These are phyloP conservation scores for Coelastrella sp. DNA, from an alignment of 139 green algal genomes.

Conservation along the genomic window DNA sequence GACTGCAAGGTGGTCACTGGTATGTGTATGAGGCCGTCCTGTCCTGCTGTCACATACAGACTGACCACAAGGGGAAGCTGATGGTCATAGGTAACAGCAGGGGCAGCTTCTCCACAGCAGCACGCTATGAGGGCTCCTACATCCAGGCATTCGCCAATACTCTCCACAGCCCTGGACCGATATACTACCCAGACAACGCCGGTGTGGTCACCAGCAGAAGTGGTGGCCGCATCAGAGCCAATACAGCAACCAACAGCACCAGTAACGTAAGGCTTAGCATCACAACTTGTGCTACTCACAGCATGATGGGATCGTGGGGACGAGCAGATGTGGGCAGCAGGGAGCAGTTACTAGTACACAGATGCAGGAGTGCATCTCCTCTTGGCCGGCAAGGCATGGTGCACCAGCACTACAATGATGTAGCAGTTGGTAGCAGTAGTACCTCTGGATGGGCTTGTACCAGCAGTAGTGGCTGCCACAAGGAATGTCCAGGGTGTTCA, in stretches of 20 bases:
- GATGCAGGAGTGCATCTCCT: neutral
- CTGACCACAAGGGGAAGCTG: neutral
- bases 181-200: conserved; percentile 4
- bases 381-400: too few relatives aligned
- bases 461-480: neutral
- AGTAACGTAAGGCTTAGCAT: neutral
- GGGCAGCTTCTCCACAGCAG: conserved; percentile 6
- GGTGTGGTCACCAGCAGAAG: neutral
- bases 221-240: neutral
- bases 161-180: conserved; percentile 19
- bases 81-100: neutral
- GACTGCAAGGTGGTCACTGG: too few relatives aligned
- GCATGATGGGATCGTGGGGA: neutral
- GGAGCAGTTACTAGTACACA: conserved; percentile 9
- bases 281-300: neutral
- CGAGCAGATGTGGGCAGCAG: conserved; percentile 8
- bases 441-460: neutral
- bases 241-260: neutral
- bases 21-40: too few relatives aligned
- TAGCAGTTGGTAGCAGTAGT: neutral
- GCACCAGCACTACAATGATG: neutral
- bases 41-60: neutral
- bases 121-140: conserved; percentile 5
- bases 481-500: neutral
- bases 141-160: conserved; percentile 13